Conservation (phyloP, 2,329 filamentous ascomycete species). For the Fusarium poae region DNA sequence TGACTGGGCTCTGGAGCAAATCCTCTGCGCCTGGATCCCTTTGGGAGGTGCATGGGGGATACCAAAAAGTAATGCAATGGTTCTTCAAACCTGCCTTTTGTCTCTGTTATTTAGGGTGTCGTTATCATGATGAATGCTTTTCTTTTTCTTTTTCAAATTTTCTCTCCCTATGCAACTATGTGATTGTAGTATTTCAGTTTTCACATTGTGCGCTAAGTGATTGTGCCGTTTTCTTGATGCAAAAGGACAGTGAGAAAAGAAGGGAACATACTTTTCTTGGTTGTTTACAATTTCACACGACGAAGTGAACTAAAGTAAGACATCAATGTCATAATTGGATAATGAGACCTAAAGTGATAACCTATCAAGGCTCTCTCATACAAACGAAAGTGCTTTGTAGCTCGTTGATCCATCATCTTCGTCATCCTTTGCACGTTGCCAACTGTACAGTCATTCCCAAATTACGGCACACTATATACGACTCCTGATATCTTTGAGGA, state of each 20-base stretch:
- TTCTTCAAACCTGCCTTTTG: slow-evolving; percentile 52
- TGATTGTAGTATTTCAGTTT: not conserved
- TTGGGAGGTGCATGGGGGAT: slow-evolving; percentile 53
- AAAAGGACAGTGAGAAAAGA: not conserved
- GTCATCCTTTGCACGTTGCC: slow-evolving; percentile 21
- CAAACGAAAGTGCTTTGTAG: slow-evolving; percentile 43
- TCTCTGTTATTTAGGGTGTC: slow-evolving; percentile 55
- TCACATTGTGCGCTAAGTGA: not conserved
- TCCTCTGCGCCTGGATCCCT: slow-evolving; percentile 56
- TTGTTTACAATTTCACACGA: not conserved
- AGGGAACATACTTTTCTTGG: no score
- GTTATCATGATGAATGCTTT: slow-evolving; percentile 53
- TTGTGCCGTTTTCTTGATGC: not conserved
- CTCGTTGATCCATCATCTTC: slow-evolving; percentile 30
- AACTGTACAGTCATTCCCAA: slow-evolving; percentile 23
- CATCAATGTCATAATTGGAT: slow-evolving; percentile 35
- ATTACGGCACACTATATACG: slow-evolving; percentile 36
- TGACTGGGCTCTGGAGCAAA: slow-evolving; percentile 55
- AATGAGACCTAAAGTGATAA: slow-evolving; percentile 21
- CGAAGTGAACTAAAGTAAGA: not conserved
- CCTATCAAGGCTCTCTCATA: slow-evolving; percentile 24
- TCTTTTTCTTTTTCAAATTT: slow-evolving; percentile 40
- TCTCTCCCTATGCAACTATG: not conserved
- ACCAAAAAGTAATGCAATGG: slow-evolving; percentile 60
- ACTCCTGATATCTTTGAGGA: slow-evolving; percentile 19